Conservation (phyloP, 1,284 basidiomycete genomes). For the Fomitopsis schrenkii region DNA sequence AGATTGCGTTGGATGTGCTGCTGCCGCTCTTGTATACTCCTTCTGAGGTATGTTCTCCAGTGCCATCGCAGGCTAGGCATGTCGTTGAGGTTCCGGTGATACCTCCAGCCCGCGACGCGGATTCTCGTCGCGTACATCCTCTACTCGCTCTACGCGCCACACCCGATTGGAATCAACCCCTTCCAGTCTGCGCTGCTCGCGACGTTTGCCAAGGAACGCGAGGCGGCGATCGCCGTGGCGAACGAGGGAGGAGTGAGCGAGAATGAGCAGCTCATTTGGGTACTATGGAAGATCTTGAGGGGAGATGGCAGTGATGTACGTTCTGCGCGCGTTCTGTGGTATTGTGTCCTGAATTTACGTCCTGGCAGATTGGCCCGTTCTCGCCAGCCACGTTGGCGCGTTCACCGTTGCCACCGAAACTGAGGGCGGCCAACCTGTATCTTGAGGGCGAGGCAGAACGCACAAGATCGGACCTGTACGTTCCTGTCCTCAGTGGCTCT, state of each 20-base stretch:
- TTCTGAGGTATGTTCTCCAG: constrained; percentile 23
- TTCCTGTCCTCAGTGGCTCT: not conserved
- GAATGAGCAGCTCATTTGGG: constrained; percentile 77
- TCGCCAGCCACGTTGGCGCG: constrained; percentile 66
- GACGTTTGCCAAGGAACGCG: constrained; percentile 62
- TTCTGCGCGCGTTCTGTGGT: constrained; percentile 8
- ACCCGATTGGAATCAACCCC: constrained; percentile 72
- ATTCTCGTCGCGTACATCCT: constrained; percentile 74
- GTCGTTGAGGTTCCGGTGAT: constrained; percentile 2
- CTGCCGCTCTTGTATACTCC: constrained; percentile 60
- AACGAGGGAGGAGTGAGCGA: constrained; percentile 49
- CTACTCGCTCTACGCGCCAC: constrained; percentile 70
- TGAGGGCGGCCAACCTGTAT: constrained; percentile 62
- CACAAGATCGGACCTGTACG: constrained; percentile 24
- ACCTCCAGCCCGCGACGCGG: constrained; percentile 55
- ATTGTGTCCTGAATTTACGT: not conserved
- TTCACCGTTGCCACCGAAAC: constrained; percentile 65
- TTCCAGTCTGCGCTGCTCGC: constrained; percentile 66
- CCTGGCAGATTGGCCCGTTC: constrained; percentile 65
- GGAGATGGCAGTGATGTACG: constrained; percentile 75
- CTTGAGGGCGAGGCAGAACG: constrained; percentile 55
- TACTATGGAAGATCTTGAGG: constrained; percentile 76
- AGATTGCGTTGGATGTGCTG: constrained; percentile 72
- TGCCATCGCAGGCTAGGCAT: not conserved
- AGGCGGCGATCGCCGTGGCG: constrained; percentile 48